Conservation (phyloP, 192 early-diverging fungal genomes). For the Rhizophagus clarus region DNA sequence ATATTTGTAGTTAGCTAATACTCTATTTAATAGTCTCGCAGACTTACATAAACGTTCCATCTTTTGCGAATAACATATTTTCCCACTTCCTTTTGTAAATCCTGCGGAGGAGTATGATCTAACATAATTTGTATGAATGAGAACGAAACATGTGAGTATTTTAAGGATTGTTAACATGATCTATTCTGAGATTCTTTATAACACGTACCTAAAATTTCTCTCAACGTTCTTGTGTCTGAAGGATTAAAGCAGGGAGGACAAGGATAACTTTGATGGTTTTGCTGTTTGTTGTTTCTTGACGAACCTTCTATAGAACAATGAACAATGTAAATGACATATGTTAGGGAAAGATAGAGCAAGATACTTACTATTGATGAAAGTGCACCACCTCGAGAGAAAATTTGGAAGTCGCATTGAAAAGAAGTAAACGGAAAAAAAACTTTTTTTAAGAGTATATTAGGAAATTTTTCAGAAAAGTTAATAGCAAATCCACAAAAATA, state of each 20-base stretch:
- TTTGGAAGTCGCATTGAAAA: not conserved
- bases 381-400: not conserved
- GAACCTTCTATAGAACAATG: not conserved
- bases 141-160: constrained; percentile 20
- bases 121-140: constrained; percentile 21
- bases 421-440: not conserved
- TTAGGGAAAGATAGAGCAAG: not conserved
- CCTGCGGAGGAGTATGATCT: constrained; percentile 4
- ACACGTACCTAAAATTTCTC: constrained; percentile 17
- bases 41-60: constrained; percentile 1
- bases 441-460: not conserved
- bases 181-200: constrained; percentile 10
- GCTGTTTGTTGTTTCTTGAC: not conserved
- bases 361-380: not conserved
- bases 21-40: not conserved
- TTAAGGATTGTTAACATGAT: constrained; percentile 18
- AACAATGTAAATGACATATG: not conserved
- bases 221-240: constrained; percentile 9
- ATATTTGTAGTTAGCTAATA: not conserved
- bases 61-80: constrained; percentile 11
- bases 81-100: constrained; percentile 3
- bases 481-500: no score
- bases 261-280: constrained; percentile 23
- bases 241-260: not conserved
- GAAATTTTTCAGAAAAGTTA: no score